phyloP scores from a whole-genome alignment of 768 basidiomycete species.

The Coprinopsis marcescibilis region DNA sequence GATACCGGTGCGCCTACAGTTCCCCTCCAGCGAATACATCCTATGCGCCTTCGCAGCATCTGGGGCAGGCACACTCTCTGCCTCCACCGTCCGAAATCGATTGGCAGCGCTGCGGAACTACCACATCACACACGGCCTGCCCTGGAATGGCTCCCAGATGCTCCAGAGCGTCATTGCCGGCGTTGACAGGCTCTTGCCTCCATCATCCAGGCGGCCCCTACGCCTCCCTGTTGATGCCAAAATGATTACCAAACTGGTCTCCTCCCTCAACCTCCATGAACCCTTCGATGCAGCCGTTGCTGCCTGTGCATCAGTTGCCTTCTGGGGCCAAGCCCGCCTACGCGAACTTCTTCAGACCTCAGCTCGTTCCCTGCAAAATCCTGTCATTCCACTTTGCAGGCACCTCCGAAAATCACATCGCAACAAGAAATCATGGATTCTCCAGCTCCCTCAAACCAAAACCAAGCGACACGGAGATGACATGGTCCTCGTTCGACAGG shows the following conservation, averaged over 20 bases:
- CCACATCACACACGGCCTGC: conserved; percentile 28
- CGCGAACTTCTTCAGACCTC: conserved; percentile 19
- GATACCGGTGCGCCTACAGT: conserved; percentile 20
- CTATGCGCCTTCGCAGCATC: conserved; percentile 22
- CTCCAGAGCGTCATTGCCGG: conserved; percentile 18
- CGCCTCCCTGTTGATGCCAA: not conserved
- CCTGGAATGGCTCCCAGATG: conserved; percentile 23
- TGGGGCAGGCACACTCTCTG: conserved; percentile 11
- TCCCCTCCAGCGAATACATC: conserved; percentile 24
- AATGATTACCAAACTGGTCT: not conserved
- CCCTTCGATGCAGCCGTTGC: conserved; percentile 26
- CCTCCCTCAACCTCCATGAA: conserved; percentile 17
- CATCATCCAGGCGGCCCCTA: not conserved
- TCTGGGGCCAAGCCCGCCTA: conserved; percentile 27
- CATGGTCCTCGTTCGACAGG: conserved; percentile 19
- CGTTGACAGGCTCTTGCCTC: conserved; percentile 1
- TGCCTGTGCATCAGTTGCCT: conserved; percentile 26
- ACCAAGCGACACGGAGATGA: conserved; percentile 22
- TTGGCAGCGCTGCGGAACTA: conserved; percentile 25
- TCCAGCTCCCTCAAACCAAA: conserved; percentile 32
- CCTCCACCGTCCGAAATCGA: conserved; percentile 24
- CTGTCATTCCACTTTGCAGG: not conserved
- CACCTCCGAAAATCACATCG: not conserved
- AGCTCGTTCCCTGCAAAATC: conserved; percentile 15
- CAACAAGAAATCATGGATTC: not conserved